Evolutionary conservation across 257 asterid species (phyloP).

Genomic region (Primulina huaijiensis): DNA sequence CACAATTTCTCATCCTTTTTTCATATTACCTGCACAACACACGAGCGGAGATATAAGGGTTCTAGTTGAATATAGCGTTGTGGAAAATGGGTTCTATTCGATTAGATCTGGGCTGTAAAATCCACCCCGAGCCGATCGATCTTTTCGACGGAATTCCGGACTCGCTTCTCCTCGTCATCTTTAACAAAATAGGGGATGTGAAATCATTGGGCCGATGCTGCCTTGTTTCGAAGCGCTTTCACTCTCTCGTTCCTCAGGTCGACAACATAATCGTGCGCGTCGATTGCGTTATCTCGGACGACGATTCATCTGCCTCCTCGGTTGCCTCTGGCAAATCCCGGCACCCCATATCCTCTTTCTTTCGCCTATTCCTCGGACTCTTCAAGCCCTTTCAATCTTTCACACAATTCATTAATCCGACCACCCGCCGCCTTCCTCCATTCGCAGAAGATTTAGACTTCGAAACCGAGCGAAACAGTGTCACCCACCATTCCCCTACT

Average conservation of each 20-base stretch:
- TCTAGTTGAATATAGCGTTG: too few species aligned
- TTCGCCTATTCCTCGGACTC: conserved; percentile 51
- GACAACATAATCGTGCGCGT: conserved; percentile 75
- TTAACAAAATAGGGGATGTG: conserved; percentile 78
- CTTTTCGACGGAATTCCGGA: conserved; percentile 65
- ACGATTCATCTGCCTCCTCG: conserved; percentile 40
- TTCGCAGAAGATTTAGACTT: conserved; percentile 29
- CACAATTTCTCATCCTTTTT: not conserved
- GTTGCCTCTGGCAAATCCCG: conserved; percentile 43
- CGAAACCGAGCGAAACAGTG: conserved; percentile 46
- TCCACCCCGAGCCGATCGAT: conserved; percentile 56
- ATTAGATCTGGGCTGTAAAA: conserved; percentile 47
- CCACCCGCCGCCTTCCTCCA: conserved; percentile 30
- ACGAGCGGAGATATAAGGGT: too few species aligned
- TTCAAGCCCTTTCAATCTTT: conserved; percentile 56
- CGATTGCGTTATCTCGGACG: conserved; percentile 85
- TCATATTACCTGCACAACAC: too few species aligned
- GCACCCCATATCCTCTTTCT: conserved; percentile 46
- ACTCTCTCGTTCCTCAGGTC: conserved; percentile 65
- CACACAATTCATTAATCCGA: conserved; percentile 50
- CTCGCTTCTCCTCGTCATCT: conserved; percentile 59
- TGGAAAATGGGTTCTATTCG: conserved; percentile 42
- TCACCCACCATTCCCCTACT: conserved; percentile 83
- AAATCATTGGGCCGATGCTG: conserved; percentile 75
- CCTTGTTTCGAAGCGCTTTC: conserved; percentile 63